Evolutionary conservation across 2,329 filamentous ascomycete genomes (phyloP).

Genomic region (Fusarium aywerte): DNA sequence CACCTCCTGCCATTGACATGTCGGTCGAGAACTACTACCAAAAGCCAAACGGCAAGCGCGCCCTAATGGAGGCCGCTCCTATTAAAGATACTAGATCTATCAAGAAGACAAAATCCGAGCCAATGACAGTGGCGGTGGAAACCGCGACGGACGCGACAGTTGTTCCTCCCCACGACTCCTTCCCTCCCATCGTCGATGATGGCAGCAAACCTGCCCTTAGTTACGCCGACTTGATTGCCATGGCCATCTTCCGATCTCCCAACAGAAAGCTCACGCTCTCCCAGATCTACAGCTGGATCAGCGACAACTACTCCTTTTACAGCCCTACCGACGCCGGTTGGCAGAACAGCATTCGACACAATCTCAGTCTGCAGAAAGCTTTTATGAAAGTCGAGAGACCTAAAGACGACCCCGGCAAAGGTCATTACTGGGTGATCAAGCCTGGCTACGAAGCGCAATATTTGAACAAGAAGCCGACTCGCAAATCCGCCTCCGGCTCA

Average conservation of each 20-base stretch:
- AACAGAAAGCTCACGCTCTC: constrained; percentile 86
- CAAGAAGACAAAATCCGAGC: constrained; percentile 76
- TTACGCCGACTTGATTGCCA: constrained; percentile 94
- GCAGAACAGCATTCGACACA: constrained; percentile 99
- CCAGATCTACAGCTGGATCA: constrained; percentile 99
- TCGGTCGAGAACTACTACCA: constrained; percentile 64
- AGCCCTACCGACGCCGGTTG: constrained; percentile 85
- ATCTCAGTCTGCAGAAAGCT: constrained; percentile 94
- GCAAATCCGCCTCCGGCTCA: constrained; percentile 66
- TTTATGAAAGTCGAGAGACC: constrained; percentile 96
- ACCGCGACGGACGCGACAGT: constrained; percentile 9
- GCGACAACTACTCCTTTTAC: constrained; percentile 93
- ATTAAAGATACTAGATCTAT: constrained; percentile 72
- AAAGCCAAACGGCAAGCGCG: constrained; percentile 67
- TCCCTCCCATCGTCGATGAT: constrained; percentile 84
- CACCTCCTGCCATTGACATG: constrained; percentile 59
- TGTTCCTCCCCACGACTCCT: constrained; percentile 79
- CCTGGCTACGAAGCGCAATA: constrained; percentile 90
- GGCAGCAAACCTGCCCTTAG: constrained; percentile 90
- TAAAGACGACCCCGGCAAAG: constrained; percentile 97
- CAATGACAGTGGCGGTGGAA: background rate
- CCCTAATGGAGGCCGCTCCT: constrained; percentile 77
- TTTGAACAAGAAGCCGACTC: constrained; percentile 82
- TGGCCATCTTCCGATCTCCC: constrained; percentile 91
- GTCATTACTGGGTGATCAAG: constrained; percentile 96